These are phyloP conservation scores for Achlya hypogyna DNA, from an alignment of 352 stramenopile species.

Conservation along the genomic window DNA sequence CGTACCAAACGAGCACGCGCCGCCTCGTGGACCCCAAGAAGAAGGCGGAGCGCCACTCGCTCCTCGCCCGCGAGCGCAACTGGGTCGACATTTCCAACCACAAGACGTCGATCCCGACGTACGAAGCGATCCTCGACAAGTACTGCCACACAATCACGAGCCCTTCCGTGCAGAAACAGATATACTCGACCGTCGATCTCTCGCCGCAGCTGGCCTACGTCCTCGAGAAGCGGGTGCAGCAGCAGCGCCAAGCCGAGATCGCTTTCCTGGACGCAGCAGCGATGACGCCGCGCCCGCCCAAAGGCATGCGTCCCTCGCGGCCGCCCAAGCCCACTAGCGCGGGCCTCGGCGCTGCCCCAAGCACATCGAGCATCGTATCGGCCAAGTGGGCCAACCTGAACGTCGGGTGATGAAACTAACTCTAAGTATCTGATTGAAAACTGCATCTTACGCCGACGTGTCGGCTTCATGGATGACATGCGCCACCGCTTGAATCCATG, in stretches of 20 bases:
- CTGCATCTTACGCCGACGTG: not conserved
- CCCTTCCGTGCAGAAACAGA: constrained; percentile 58
- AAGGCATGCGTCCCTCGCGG: no score
- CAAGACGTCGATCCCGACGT: constrained; percentile 41
- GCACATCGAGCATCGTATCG: no score
- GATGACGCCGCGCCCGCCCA: no score
- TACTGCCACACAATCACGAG: constrained; percentile 69
- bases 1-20: not conserved
- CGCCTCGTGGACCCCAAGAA: constrained; percentile 16
- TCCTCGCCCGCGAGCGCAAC: constrained; percentile 35
- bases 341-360: no score
- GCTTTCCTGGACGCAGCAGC: constrained; percentile 23
- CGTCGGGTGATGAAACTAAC: no score
- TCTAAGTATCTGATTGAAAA: no score
- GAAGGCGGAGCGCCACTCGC: constrained; percentile 15
- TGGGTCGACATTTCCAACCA: constrained; percentile 39
- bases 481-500: constrained; percentile 5
- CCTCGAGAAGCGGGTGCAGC: constrained; percentile 54
- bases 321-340: no score
- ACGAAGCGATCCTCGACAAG: constrained; percentile 75
- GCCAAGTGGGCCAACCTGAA: no score
- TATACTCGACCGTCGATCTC: constrained; percentile 59
- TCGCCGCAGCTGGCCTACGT: constrained; percentile 65
- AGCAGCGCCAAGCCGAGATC: constrained; percentile 33
- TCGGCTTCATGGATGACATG: not conserved